Conservation (phyloP, 2,329 filamentous ascomycete species). For the Phialophora chinensis region DNA sequence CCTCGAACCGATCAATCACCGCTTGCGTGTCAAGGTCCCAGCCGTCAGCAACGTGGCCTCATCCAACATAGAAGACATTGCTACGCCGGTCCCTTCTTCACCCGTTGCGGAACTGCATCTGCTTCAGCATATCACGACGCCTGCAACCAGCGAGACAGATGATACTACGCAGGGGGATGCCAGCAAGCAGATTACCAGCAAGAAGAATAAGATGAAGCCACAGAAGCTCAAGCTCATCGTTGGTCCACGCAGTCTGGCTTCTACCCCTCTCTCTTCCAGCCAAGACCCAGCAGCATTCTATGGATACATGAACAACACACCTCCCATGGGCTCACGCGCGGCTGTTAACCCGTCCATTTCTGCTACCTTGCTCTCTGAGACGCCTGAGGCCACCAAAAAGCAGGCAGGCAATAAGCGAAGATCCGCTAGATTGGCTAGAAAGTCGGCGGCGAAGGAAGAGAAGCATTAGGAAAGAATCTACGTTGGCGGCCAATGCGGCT, state of each 20-base stretch:
- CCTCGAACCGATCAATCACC: conserved; percentile 3
- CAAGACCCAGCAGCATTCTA: not conserved
- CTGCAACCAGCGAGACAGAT: not conserved
- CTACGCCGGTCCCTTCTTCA: not conserved
- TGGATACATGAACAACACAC: not conserved
- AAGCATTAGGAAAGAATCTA: not conserved
- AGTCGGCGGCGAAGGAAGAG: not conserved
- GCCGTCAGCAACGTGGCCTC: not conserved
- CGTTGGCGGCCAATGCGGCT: not conserved
- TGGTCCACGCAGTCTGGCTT: not conserved
- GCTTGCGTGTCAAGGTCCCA: conserved; percentile 9
- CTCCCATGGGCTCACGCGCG: too few relatives aligned
- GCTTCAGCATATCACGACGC: not conserved
- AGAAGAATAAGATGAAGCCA: not conserved
- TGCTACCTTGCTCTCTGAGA: not conserved
- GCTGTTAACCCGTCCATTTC: not conserved
- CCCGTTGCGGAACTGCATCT: not conserved
- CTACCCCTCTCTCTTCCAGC: not conserved
- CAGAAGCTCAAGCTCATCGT: conserved; percentile 4
- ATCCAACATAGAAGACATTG: not conserved
- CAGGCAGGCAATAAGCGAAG: not conserved
- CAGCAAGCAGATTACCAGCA: not conserved
- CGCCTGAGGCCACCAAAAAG: not conserved
- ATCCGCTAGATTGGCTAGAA: not conserved
- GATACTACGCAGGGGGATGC: not conserved